A percentile compares a stretch with the other conserved stretches of the same genome.
These are phyloP conservation scores for Hypocrella siamensis DNA, from an alignment of 2,329 filamentous ascomycete species.

Conservation along the genomic window DNA sequence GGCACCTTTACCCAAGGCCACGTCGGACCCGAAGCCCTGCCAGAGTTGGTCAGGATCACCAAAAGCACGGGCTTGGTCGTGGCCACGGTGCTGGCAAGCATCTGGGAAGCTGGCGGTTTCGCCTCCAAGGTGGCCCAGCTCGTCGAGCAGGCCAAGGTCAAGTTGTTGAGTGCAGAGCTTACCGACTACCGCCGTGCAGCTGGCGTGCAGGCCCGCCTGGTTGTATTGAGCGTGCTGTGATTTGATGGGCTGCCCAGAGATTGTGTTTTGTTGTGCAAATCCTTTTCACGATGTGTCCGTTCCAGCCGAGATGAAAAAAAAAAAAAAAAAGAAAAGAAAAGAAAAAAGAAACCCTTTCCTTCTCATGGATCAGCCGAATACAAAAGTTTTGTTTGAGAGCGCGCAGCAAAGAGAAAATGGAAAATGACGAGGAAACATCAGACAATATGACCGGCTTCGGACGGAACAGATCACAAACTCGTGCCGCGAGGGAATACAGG, in stretches of 20 bases:
- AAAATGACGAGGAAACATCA: too few species aligned
- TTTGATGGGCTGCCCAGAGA: background rate
- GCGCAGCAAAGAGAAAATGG: too few species aligned
- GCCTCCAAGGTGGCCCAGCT: conserved; percentile 24
- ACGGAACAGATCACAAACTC: too few species aligned
- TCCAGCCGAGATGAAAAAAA: too few species aligned
- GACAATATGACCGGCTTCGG: too few species aligned
- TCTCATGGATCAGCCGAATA: too few species aligned
- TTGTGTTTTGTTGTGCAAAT: background rate
- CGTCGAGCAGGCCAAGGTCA: conserved; percentile 12
- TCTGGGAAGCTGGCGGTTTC: conserved; percentile 33
- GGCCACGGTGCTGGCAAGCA: conserved; percentile 31
- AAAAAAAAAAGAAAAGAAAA: too few species aligned
- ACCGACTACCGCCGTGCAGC: conserved; percentile 16
- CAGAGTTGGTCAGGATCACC: conserved; percentile 32
- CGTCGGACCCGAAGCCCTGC: conserved; percentile 31
- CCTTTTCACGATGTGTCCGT: background rate
- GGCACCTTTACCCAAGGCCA: conserved; percentile 40
- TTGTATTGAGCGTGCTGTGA: conserved; percentile 12
- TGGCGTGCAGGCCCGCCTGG: conserved; percentile 14
- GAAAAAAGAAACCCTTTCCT: too few species aligned
- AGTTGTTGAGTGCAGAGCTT: conserved; percentile 13
- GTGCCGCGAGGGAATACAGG: too few species aligned
- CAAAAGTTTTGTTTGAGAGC: too few species aligned
- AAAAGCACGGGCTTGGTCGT: conserved; percentile 31